A percentile compares a stretch with the other conserved stretches of the same genome.
phyloP scores from a whole-genome alignment of 768 basidiomycete species.

The Dioszegia aurantiaca region DNA sequence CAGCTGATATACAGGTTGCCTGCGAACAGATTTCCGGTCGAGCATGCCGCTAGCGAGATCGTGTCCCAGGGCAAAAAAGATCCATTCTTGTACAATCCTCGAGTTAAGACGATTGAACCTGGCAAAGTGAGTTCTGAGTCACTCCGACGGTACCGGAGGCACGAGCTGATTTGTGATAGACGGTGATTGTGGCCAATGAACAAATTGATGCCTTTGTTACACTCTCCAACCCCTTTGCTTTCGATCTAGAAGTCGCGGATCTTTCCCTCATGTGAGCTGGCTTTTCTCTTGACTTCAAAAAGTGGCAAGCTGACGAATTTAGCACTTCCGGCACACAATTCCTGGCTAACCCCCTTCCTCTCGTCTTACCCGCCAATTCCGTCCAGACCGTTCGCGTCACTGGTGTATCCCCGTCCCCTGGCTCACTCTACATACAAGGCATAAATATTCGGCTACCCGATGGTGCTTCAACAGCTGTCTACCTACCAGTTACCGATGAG shows the following conservation, averaged over 20 bases:
- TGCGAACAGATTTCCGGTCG: constrained; percentile 66
- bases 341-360: constrained; percentile 63
- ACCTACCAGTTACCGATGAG: constrained; percentile 69
- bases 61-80: constrained; percentile 59
- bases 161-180: constrained; percentile 56
- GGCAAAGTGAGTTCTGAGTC: constrained; percentile 59
- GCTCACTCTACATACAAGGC: constrained; percentile 70
- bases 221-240: constrained; percentile 86
- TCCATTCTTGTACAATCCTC: constrained; percentile 89
- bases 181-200: constrained; percentile 77
- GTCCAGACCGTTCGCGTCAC: constrained; percentile 70
- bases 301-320: constrained; percentile 10
- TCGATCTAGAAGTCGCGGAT: constrained; percentile 82
- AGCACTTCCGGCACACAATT: constrained; percentile 82
- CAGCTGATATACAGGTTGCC: constrained; percentile 66
- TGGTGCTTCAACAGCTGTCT: constrained; percentile 67
- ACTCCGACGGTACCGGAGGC: not conserved
- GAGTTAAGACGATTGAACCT: constrained; percentile 58
- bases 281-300: not conserved
- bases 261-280: constrained; percentile 69
- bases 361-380: constrained; percentile 70
- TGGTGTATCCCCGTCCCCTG: constrained; percentile 65
- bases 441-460: constrained; percentile 74
- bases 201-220: constrained; percentile 74
- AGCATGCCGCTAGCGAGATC: constrained; percentile 60